phyloP scores from a whole-genome alignment of 768 basidiomycete genomes.

The Tremella fuciformis region DNA sequence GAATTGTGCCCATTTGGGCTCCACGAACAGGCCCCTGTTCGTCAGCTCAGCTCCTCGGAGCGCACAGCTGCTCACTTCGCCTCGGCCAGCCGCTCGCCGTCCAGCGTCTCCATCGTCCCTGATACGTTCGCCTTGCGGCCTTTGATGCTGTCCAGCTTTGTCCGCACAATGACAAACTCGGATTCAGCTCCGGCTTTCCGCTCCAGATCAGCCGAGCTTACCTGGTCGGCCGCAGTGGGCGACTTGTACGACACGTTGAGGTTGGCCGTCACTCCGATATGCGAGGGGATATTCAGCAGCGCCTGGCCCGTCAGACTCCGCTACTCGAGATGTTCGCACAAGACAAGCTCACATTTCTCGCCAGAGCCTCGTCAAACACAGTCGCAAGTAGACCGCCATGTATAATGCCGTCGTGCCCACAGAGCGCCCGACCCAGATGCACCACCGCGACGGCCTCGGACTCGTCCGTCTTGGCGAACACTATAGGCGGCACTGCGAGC shows the following conservation, averaged over 20 bases:
- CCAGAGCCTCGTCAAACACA: slow-evolving; percentile 78
- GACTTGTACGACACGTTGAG: slow-evolving; percentile 77
- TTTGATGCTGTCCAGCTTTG: slow-evolving; percentile 63
- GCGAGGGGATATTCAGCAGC: slow-evolving; percentile 75
- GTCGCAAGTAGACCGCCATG: slow-evolving; percentile 92
- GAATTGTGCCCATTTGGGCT: slow-evolving; percentile 80
- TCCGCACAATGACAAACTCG: slow-evolving; percentile 80
- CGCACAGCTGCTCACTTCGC: slow-evolving; percentile 62
- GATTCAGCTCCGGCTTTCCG: slow-evolving; percentile 6
- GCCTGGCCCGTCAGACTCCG: slow-evolving; percentile 60
- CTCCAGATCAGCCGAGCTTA: slow-evolving; percentile 40
- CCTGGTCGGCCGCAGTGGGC: slow-evolving; percentile 86
- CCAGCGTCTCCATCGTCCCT: slow-evolving; percentile 71
- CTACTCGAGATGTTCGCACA: background rate
- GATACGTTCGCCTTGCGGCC: slow-evolving; percentile 75
- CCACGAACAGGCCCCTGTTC: slow-evolving; percentile 79
- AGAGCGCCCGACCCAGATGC: slow-evolving; percentile 80
- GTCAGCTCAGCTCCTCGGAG: background rate
- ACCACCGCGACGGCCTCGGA: slow-evolving; percentile 63
- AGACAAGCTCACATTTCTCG: slow-evolving; percentile 63
- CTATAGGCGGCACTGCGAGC: slow-evolving; percentile 74
- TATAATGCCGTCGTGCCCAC: slow-evolving; percentile 85
- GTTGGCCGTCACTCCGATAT: slow-evolving; percentile 88
- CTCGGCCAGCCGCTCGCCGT: slow-evolving; percentile 78
- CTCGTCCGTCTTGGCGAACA: slow-evolving; percentile 72